These are phyloP conservation scores for Colletotrichum agaves DNA, from an alignment of 2,329 filamentous ascomycete genomes.

Conservation along the genomic window DNA sequence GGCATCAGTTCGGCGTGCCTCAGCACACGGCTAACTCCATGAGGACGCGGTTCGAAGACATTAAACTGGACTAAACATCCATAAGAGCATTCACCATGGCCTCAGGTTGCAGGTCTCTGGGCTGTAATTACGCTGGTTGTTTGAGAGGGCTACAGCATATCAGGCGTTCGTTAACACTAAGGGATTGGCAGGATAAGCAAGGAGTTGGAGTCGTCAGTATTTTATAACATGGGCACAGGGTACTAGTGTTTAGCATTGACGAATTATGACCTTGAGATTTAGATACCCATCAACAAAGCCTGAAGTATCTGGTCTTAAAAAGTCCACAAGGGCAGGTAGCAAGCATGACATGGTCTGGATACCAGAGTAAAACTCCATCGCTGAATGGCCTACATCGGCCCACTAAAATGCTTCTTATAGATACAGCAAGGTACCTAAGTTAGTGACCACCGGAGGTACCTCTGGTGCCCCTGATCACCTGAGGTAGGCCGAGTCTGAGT, in stretches of 20 bases:
- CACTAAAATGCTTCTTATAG: background rate
- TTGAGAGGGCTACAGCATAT: constrained; percentile 13
- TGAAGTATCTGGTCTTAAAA: background rate
- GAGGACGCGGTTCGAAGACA: constrained; percentile 38
- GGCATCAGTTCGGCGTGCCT: constrained; percentile 71
- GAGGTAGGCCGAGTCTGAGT: background rate
- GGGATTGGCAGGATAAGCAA: background rate
- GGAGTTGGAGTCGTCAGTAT: constrained; percentile 4
- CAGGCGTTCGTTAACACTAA: constrained; percentile 5
- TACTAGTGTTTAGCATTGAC: constrained; percentile 19
- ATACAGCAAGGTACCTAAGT: too few relatives aligned
- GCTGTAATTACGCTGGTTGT: background rate
- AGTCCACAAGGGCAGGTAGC: background rate
- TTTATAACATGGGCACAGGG: background rate
- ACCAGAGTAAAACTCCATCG: background rate
- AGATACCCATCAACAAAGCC: constrained; percentile 32
- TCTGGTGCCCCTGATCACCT: background rate
- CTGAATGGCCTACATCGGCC: background rate
- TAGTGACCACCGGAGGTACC: too few relatives aligned
- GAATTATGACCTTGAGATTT: constrained; percentile 30
- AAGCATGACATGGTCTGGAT: too few relatives aligned
- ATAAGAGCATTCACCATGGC: too few relatives aligned
- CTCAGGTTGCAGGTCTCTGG: too few relatives aligned
- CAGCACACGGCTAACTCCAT: constrained; percentile 34
- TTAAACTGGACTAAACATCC: constrained; percentile 14